Evolutionary conservation across 176 grass and related monocot genomes (phyloP).

Genomic region (Thalia dealbata): DNA sequence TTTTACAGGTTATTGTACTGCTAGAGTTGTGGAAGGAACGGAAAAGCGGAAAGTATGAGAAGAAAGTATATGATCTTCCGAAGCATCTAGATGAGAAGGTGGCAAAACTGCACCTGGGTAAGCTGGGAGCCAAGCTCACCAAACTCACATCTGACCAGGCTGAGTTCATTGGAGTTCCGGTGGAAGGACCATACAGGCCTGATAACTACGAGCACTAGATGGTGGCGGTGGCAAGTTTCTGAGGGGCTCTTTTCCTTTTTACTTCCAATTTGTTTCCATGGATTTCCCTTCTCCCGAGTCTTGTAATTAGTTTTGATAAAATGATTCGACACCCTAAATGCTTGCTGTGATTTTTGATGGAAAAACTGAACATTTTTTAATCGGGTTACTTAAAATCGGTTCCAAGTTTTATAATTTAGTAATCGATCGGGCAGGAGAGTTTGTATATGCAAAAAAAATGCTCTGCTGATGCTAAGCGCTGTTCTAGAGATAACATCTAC

Average conservation of each 20-base stretch:
- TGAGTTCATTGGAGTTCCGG: slow-evolving; percentile 57
- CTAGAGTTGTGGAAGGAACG: slow-evolving; percentile 95
- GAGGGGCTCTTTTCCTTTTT: neutral
- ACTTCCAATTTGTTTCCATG: too few species aligned
- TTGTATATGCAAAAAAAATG: too few species aligned
- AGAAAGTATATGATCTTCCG: slow-evolving; percentile 92
- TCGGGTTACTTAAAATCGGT: too few species aligned
- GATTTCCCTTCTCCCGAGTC: too few species aligned
- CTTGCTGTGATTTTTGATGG: too few species aligned
- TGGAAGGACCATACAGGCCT: slow-evolving; percentile 85
- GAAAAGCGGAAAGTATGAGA: slow-evolving; percentile 77
- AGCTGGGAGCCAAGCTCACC: slow-evolving; percentile 79
- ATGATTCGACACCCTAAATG: too few species aligned
- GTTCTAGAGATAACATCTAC: too few species aligned
- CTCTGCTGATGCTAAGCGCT: too few species aligned
- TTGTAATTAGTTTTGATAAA: too few species aligned
- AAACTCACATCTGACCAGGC: slow-evolving; percentile 66
- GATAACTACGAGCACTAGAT: slow-evolving; percentile 66
- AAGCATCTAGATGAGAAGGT: slow-evolving; percentile 99
- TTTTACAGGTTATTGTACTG: slow-evolving; percentile 70
- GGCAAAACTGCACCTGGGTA: slow-evolving; percentile 77
- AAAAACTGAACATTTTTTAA: too few species aligned
- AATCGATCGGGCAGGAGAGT: too few species aligned
- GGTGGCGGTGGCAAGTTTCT: neutral
- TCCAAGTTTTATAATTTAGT: too few species aligned